Evolutionary conservation across 257 asterid species (phyloP), one percentile per base, ranked within the genome.

Genomic region (Jacaranda copaia): DNA sequence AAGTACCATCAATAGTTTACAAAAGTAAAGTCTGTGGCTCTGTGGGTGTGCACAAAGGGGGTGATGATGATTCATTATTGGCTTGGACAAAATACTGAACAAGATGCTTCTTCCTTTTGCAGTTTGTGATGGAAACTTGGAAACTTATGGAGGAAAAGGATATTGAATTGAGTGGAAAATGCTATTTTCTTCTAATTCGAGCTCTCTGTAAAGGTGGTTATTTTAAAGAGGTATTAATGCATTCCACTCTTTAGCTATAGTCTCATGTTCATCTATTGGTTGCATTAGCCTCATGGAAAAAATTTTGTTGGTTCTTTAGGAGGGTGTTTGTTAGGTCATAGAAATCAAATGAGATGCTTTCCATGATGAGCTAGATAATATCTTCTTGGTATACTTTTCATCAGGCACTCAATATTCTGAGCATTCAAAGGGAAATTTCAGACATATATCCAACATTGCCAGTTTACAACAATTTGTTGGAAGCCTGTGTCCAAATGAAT

Each of bases 201-300:
- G 93, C 97, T 84, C 95, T 94, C 43, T 89, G 96, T 73, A 88
- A 83, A 84, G 96, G 96, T 70, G 99, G 98, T 77, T 84, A 89
- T 82, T 60, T 94, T 18, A 78, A 89, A 79, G 96, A 92, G 93
- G 98, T 92, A 87, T 53, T 12, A 8, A 13, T 77, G 69, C 53
- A 15, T 40, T 55, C 53, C 49, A 5, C 46, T 36, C 10, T 18
- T 16, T 58, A 16, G 46, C 46, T 60, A 64, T 51, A 58, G 40
- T 55, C 70, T 70, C 40, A 15, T 71, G 78, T 73, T 51, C 45
- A 11, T 75, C 18, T 16, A 8, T 45, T 78, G 81, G 68, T 67
- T 45, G 57, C 18, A 61, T 68, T 52, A 51, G 70, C 35, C 70
- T 65, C 71, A 16, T 62, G 49, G 61, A 2, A 64, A 36, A 11